Evolutionary conservation across 768 basidiomycete species (phyloP).

Genomic region (Lyophyllum shimeji): DNA sequence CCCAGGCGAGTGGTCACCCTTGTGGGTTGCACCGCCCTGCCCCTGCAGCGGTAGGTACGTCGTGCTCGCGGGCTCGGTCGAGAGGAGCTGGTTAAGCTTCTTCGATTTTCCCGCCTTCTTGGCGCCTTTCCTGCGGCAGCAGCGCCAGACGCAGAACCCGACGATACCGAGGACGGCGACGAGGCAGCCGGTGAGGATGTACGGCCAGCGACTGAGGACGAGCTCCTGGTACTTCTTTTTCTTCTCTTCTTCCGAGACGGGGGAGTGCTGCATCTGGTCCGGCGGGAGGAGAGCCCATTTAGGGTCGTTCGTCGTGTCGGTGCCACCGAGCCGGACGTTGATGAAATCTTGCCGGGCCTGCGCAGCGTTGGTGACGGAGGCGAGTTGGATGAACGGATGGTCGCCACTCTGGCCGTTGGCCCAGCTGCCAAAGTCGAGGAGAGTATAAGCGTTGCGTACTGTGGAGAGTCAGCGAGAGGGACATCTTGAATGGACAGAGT

Average conservation of each 20-base stretch:
- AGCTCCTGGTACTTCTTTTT: conserved; percentile 64
- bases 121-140: conserved; percentile 47
- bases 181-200: conserved; percentile 64
- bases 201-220: conserved; percentile 72
- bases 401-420: conserved; percentile 45
- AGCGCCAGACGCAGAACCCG: conserved; percentile 57
- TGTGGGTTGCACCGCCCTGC: conserved; percentile 12
- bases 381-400: conserved; percentile 70
- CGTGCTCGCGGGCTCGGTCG: conserved; percentile 23
- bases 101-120: conserved; percentile 13
- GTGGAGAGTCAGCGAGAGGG: conserved; percentile 5
- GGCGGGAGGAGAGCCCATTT: conserved; percentile 62
- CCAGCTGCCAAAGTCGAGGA: conserved; percentile 74
- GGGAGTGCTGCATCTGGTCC: conserved; percentile 59
- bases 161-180: conserved; percentile 43
- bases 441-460: conserved; percentile 78
- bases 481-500: background rate
- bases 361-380: conserved; percentile 53
- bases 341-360: conserved; percentile 69
- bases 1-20: conserved; percentile 8
- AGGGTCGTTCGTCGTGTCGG: conserved; percentile 52
- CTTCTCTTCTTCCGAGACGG: conserved; percentile 62
- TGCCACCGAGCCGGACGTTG: conserved; percentile 55
- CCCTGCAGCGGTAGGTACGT: conserved; percentile 32
- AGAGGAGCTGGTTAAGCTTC: conserved; percentile 19